Conservation (phyloP, 2,329 filamentous ascomycete species). For the Botrytis squamosa region DNA sequence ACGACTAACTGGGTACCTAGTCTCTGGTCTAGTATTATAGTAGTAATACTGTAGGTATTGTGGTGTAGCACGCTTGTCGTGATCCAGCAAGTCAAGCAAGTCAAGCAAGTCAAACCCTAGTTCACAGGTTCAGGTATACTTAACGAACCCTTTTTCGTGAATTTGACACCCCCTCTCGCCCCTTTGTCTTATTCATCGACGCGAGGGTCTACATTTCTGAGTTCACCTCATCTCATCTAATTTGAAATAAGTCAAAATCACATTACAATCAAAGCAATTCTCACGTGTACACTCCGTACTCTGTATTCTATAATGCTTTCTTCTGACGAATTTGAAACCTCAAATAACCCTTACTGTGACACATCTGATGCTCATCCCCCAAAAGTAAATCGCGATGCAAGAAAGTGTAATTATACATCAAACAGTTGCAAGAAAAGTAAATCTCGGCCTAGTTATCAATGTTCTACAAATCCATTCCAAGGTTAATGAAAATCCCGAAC, state of each 20-base stretch:
- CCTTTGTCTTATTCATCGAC: not conserved
- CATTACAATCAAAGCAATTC: not conserved
- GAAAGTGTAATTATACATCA: not conserved
- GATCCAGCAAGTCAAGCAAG: not conserved
- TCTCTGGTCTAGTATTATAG: not conserved
- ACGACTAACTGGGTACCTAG: not conserved
- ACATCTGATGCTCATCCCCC: not conserved
- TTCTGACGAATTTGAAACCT: not conserved
- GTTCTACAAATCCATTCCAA: not conserved
- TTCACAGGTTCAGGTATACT: not conserved
- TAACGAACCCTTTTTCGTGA: not conserved
- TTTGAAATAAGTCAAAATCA: not conserved
- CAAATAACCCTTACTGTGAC: not conserved
- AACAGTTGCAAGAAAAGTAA: not conserved
- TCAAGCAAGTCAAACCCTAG: not conserved
- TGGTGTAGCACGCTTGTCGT: not conserved
- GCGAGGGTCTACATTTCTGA: not conserved
- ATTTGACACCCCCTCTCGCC: not conserved
- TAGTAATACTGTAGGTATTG: not conserved
- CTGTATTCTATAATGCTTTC: not conserved
- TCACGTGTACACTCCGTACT: not conserved
- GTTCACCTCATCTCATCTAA: not conserved
- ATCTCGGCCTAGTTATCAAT: not conserved
- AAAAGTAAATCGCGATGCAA: not conserved
- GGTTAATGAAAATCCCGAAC: not conserved